phyloP scores from a whole-genome alignment of 805 yeast species.

The Suhomyces faveliae region DNA sequence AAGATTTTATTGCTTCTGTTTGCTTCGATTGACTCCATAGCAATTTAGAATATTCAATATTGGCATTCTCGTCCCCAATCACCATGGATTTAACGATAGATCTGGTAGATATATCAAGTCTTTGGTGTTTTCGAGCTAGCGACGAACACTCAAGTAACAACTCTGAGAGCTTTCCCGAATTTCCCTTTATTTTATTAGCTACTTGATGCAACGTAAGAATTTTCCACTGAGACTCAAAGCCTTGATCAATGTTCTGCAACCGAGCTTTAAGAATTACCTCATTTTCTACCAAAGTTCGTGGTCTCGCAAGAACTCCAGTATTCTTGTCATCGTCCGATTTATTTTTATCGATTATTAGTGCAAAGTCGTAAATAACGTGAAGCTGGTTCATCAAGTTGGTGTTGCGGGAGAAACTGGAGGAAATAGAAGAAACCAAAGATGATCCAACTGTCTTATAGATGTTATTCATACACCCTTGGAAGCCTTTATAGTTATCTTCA shows the following conservation, averaged over 20 bases:
- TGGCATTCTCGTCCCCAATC: conserved; percentile 45
- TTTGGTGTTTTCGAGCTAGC: conserved; percentile 63
- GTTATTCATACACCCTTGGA: conserved; percentile 42
- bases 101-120: conserved; percentile 71
- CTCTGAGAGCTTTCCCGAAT: conserved; percentile 41
- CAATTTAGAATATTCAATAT: conserved; percentile 75
- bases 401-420: conserved; percentile 40
- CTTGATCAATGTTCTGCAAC: conserved; percentile 36
- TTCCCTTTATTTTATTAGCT: conserved; percentile 26
- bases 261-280: conserved; percentile 26
- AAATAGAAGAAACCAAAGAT: conserved; percentile 44
- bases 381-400: conserved; percentile 35
- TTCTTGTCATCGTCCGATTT: conserved; percentile 8
- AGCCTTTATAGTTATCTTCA: conserved; percentile 27
- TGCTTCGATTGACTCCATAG: conserved; percentile 90
- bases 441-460: conserved; percentile 62
- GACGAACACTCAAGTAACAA: conserved; percentile 60
- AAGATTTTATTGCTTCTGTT: conserved; percentile 72
- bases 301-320: not conserved
- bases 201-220: conserved; percentile 60
- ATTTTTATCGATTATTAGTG: conserved; percentile 19
- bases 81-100: conserved; percentile 61
- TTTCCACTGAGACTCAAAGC: conserved; percentile 58
- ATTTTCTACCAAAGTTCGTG: conserved; percentile 9
- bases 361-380: conserved; percentile 36